Evolutionary conservation across 805 yeast species (phyloP).

Genomic region (Candida ascalaphidarum): DNA sequence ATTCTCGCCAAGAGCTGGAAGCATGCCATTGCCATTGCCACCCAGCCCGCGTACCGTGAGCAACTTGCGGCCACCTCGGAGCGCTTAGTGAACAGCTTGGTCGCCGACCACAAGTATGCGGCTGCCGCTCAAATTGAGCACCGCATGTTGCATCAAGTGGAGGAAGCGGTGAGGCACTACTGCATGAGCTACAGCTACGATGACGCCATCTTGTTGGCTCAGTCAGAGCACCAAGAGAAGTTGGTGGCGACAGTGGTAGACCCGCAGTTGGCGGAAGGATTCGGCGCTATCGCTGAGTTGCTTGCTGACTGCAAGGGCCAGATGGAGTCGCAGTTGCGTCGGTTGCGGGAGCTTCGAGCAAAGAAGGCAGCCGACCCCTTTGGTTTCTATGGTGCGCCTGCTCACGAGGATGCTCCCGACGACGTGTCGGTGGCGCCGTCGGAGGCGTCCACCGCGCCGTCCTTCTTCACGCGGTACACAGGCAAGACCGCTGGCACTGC

Average conservation of each 20-base stretch:
- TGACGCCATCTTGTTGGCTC: slow-evolving; percentile 64
- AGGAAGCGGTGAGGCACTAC: slow-evolving; percentile 55
- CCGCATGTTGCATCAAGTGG: slow-evolving; percentile 51
- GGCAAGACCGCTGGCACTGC: slow-evolving; percentile 96
- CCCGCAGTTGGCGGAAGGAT: slow-evolving; percentile 75
- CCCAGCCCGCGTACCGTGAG: slow-evolving; percentile 28
- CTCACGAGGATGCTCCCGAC: slow-evolving; percentile 65
- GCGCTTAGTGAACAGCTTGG: slow-evolving; percentile 49
- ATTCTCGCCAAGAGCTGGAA: slow-evolving; percentile 71
- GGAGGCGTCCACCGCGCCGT: slow-evolving; percentile 85
- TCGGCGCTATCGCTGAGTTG: slow-evolving; percentile 78
- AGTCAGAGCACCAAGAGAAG: slow-evolving; percentile 32
- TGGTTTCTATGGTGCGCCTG: slow-evolving; percentile 66
- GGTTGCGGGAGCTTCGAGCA: slow-evolving; percentile 76
- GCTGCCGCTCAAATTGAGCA: slow-evolving; percentile 76
- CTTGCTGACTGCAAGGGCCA: slow-evolving; percentile 92
- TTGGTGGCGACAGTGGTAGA: slow-evolving; percentile 56
- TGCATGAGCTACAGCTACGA: slow-evolving; percentile 72
- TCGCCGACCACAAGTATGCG: slow-evolving; percentile 62
- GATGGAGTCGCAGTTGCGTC: slow-evolving; percentile 67
- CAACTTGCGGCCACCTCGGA: slow-evolving; percentile 19
- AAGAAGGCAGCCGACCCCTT: slow-evolving; percentile 83
- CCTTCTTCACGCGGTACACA: slow-evolving; percentile 91
- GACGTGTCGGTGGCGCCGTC: slow-evolving; percentile 93
- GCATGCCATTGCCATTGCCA: slow-evolving; percentile 65